Evolutionary conservation across 441 rosid genomes (phyloP), one percentile per base, ranked within the genome.

Genomic region (Populus hybrid): DNA sequence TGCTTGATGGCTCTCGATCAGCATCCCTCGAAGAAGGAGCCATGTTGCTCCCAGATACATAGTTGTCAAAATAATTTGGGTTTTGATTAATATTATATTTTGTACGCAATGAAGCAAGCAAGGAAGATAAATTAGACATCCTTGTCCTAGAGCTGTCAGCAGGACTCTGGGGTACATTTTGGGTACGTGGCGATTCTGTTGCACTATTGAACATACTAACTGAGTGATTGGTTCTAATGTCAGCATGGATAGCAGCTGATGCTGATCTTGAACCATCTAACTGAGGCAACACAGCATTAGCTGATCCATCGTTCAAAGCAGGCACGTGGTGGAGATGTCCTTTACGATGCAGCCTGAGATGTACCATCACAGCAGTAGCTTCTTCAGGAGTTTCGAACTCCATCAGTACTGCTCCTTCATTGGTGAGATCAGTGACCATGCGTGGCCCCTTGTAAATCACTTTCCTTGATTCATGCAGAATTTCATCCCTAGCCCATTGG

Each of bases 371-470:
- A 76, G 88, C 78, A 78, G 89, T 86, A 81, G 98, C 97, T 83
- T 94, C 96, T 82, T 96, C 98, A 34, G 99, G 95, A 76, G 92
- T 86, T 81, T 90, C 93, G 87, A 89, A 96, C 89, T 94, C 99
- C 97, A 96, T 86, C 65, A 96, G 76, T 78, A 96, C 82, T 74
- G 97, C 98, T 78, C 92, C 86, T 84, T 94, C 99, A 83, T 81
- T 89, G 85, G 81, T 79, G 80, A 94, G 86, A 84, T 96, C 98
- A 70, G 88, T 88, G 50, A 91, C 90, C 91, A 85, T 87, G 79
- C 88, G 87, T 42, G 98, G 98, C 61, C 94, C 95, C 84, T 86
- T 91, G 75, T 87, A 88, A 73, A 90, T 79, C 77, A 87, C 94
- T 87, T 94, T 91, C 86, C 91, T 88, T 59, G 97, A 89, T 89